Base-by-base conservation (phyloP, 768 basidiomycete genomes). In the Pleurotus tuber-regium region DNA sequence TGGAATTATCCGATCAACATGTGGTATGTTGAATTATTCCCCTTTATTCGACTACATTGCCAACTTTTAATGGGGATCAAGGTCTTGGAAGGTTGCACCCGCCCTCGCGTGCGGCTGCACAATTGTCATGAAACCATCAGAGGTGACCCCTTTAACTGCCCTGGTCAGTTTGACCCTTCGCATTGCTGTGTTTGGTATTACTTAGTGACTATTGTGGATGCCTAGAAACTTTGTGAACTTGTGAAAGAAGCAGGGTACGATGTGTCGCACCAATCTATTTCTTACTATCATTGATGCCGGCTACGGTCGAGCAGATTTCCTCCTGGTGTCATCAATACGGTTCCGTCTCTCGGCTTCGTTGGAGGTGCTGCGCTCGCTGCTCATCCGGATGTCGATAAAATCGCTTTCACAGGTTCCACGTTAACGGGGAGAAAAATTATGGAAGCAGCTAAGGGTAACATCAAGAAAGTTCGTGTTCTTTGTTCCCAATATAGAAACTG, bases 401-500 rank as follows among this genome's bases (percentile, higher is more conserved):
- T 98, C 55, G 94, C 95, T 2, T 97, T 98, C 68, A 98, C 96
- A 7, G 96, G 96, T 40, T 92, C 89, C 29, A 95, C 93, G 11
- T 63, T 81, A 50, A 95, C 92, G 4, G 96, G 96, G 19, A 80
- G 93, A 19, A 89, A 87, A 62, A 84, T 98, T 62, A 87, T 93
- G 83, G 84, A 87, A 62, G 92, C 95, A 11, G 92, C 95, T 2
- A 86, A 87, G 66, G 90, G 87, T 59, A 98, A 98, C 70, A 69
- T 98, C 56, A 98, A 98, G 71, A 96, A 96, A 77, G 93, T 80
- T 46, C 14, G 57, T 29, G 11, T 9, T 53, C 42, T 57, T 41
- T 49, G 41, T 48, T 24, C 21, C 24, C n/a, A 43, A 41, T 11
- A 31, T 18, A 28, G 50, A 54, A 21, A 47, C 29, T 51, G n/a